Evolutionary conservation across 129 eudicot genomes (phyloP).

Genomic region (Scalesia atractyloides): DNA sequence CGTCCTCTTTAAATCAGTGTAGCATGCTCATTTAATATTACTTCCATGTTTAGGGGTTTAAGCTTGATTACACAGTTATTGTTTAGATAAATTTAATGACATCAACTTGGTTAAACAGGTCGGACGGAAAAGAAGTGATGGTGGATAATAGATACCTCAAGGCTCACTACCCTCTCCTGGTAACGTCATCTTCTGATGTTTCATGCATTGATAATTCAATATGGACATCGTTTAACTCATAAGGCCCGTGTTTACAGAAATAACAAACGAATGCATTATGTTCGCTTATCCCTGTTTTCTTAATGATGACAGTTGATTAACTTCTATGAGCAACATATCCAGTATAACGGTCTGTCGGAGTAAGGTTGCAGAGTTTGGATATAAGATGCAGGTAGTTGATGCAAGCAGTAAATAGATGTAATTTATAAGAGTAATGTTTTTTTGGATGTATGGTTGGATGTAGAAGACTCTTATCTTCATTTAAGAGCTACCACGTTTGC

Average conservation of each 20-base stretch:
- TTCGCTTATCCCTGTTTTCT: not conserved
- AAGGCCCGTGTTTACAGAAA: not conserved
- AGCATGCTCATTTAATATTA: not conserved
- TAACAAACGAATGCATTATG: not conserved
- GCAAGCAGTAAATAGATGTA: constrained; percentile 39
- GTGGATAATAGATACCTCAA: constrained; percentile 86
- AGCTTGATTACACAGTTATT: not conserved
- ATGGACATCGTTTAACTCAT: not conserved
- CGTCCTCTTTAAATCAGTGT: not conserved
- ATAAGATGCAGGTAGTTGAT: constrained; percentile 3
- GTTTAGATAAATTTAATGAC: not conserved
- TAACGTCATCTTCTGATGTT: constrained; percentile 22
- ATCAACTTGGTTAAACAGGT: constrained; percentile 38
- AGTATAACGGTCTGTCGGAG: constrained; percentile 45
- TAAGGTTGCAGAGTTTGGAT: constrained; percentile 21
- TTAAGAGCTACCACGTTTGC: constrained; percentile 1
- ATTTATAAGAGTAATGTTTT: constrained; percentile 20
- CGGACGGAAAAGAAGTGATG: constrained; percentile 73
- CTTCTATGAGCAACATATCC: constrained; percentile 74
- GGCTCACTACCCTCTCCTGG: constrained; percentile 74
- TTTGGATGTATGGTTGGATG: constrained; percentile 11
- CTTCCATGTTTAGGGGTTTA: constrained; percentile 1
- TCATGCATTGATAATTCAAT: too few species aligned
- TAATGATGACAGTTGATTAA: constrained; percentile 61
- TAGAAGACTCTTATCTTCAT: not conserved